Evolutionary conservation across 1,139 yeast genomes (phyloP).

Genomic region (Candida tetrigidarum): DNA sequence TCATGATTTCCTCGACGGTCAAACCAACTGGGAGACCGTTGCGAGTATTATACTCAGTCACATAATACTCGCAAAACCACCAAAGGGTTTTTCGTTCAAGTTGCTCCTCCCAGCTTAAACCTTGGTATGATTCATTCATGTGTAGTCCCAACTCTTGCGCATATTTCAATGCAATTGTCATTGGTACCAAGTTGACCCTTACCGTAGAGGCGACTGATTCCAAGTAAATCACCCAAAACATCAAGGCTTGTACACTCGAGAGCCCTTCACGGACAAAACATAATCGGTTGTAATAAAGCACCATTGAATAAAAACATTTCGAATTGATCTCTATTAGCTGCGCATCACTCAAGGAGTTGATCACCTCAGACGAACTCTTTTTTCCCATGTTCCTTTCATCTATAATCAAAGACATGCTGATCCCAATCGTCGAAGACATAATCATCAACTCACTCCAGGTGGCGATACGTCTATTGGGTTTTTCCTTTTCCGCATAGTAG

Average conservation of each 20-base stretch:
- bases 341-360: slow-evolving; percentile 17
- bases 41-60: slow-evolving; percentile 55
- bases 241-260: slow-evolving; percentile 49
- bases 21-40: slow-evolving; percentile 63
- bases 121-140: slow-evolving; percentile 52
- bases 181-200: slow-evolving; percentile 47
- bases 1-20: slow-evolving; percentile 50
- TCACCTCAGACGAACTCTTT: slow-evolving; percentile 10
- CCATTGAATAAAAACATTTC: slow-evolving; percentile 34
- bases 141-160: slow-evolving; percentile 71
- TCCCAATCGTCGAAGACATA: slow-evolving; percentile 11
- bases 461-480: slow-evolving; percentile 1
- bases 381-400: slow-evolving; percentile 13
- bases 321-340: slow-evolving; percentile 26
- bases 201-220: slow-evolving; percentile 46
- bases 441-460: slow-evolving; percentile 14
- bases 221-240: slow-evolving; percentile 47
- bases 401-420: slow-evolving; percentile 11
- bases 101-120: slow-evolving; percentile 42
- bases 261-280: slow-evolving; percentile 54
- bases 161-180: slow-evolving; percentile 56
- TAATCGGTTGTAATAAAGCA: slow-evolving; percentile 52
- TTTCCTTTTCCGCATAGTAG: slow-evolving; percentile 6
- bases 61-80: slow-evolving; percentile 59
- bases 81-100: slow-evolving; percentile 48